phyloP scores from a whole-genome alignment of 2,329 filamentous ascomycete genomes.

The Helicocarpus griseus region DNA sequence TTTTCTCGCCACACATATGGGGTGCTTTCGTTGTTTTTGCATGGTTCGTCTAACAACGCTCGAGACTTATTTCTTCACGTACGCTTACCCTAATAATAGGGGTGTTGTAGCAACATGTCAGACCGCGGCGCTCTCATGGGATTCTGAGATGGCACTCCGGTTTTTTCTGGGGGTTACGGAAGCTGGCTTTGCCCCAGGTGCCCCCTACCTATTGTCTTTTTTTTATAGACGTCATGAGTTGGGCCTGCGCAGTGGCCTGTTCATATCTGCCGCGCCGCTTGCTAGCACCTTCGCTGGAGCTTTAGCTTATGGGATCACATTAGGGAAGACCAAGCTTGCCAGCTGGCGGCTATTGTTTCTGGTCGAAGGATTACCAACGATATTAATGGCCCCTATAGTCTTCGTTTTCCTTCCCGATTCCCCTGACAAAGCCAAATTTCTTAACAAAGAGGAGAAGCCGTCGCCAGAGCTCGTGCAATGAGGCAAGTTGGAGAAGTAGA shows the following conservation, averaged over 20 bases:
- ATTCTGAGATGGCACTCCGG: slow-evolving; percentile 39
- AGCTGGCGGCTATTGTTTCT: slow-evolving; percentile 59
- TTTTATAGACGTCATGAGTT: slow-evolving; percentile 51
- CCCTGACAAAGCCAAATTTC: slow-evolving; percentile 43
- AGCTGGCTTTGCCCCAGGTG: slow-evolving; percentile 36
- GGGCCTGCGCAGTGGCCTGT: slow-evolving; percentile 48
- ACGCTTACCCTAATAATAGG: slow-evolving; percentile 20
- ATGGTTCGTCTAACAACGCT: slow-evolving; percentile 22
- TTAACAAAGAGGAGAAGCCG: slow-evolving; percentile 49
- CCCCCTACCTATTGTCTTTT: slow-evolving; percentile 45
- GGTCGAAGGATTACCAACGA: slow-evolving; percentile 54
- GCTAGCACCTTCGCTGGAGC: slow-evolving; percentile 72
- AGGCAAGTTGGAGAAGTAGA: slow-evolving; percentile 43
- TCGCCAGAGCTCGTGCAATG: slow-evolving; percentile 46
- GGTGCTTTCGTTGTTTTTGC: slow-evolving; percentile 33
- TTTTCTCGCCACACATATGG: slow-evolving; percentile 34
- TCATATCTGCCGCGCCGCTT: slow-evolving; percentile 50
- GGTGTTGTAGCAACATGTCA: slow-evolving; percentile 40
- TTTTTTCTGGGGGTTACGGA: slow-evolving; percentile 41
- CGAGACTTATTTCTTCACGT: not conserved
- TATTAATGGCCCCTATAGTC: slow-evolving; percentile 44
- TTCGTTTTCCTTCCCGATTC: slow-evolving; percentile 48
- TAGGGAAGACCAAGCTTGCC: slow-evolving; percentile 46
- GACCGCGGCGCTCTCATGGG: slow-evolving; percentile 35
- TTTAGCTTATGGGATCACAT: slow-evolving; percentile 55